Conservation (phyloP, 2,329 filamentous ascomycete genomes). For the Penicillium sp. region DNA sequence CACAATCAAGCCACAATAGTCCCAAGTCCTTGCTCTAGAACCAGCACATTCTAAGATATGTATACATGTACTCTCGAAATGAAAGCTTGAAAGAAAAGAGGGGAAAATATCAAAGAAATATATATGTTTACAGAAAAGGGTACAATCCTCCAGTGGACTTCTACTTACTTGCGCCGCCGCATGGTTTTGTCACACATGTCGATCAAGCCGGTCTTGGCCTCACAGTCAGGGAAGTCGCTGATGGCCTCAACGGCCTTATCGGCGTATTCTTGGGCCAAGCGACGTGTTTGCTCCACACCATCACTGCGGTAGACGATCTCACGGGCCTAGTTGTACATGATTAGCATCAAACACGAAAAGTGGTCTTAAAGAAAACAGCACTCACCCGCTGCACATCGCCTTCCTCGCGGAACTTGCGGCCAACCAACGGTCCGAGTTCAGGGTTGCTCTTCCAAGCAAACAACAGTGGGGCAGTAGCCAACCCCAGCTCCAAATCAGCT, state of each 20-base stretch:
- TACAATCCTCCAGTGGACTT: constrained; percentile 4
- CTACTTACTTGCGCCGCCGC: constrained; percentile 73
- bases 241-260: constrained; percentile 87
- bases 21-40: background rate
- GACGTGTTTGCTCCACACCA: constrained; percentile 88
- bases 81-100: constrained; percentile 5
- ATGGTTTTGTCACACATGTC: constrained; percentile 95
- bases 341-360: constrained; percentile 10
- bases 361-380: background rate
- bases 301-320: constrained; percentile 79
- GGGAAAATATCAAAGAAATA: constrained; percentile 10
- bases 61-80: constrained; percentile 20
- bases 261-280: constrained; percentile 85
- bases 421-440: constrained; percentile 83
- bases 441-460: constrained; percentile 93
- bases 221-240: constrained; percentile 81
- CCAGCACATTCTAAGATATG: constrained; percentile 11
- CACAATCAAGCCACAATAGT: background rate
- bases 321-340: constrained; percentile 65
- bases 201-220: constrained; percentile 85
- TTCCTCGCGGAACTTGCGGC: constrained; percentile 80
- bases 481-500: constrained; percentile 86
- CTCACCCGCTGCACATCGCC: constrained; percentile 84
- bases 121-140: constrained; percentile 20
- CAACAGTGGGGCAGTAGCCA: constrained; percentile 89